A percentile compares a stretch with the other conserved stretches of the same genome.
These are phyloP conservation scores for Somion occarium DNA, from an alignment of 1,284 basidiomycete genomes.

Conservation along the genomic window DNA sequence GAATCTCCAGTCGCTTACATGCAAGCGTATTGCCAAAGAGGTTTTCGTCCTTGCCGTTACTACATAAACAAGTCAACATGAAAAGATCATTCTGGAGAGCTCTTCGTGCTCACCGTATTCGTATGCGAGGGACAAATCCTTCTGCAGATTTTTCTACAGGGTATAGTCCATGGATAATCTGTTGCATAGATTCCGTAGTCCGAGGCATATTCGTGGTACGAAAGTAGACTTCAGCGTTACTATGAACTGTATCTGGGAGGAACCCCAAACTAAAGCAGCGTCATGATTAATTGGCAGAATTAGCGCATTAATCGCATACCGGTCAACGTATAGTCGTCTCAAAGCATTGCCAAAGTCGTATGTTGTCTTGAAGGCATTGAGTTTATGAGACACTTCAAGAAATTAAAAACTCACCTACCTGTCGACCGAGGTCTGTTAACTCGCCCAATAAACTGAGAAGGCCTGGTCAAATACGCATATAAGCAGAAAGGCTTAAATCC, in stretches of 20 bases:
- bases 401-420: slow-evolving; percentile 34
- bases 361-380: slow-evolving; percentile 46
- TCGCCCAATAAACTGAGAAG: slow-evolving; percentile 64
- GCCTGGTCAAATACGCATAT: background rate
- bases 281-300: background rate
- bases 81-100: background rate
- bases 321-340: slow-evolving; percentile 66
- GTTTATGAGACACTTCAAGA: background rate
- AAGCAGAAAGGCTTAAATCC: background rate
- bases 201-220: slow-evolving; percentile 73
- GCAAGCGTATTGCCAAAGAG: slow-evolving; percentile 63
- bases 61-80: slow-evolving; percentile 19
- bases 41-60: slow-evolving; percentile 71
- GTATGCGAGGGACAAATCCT: slow-evolving; percentile 44
- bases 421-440: slow-evolving; percentile 72
- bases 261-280: slow-evolving; percentile 49
- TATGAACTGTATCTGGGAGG: slow-evolving; percentile 49
- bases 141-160: slow-evolving; percentile 46
- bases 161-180: slow-evolving; percentile 70
- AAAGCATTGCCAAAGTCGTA: slow-evolving; percentile 59
- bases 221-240: slow-evolving; percentile 56
- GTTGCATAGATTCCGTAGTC: slow-evolving; percentile 74
- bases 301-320: slow-evolving; percentile 33
- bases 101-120: slow-evolving; percentile 52
- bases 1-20: slow-evolving; percentile 62